Conservation (phyloP, 345 rosid genomes). For the Psidium friedrichsthalianum region DNA sequence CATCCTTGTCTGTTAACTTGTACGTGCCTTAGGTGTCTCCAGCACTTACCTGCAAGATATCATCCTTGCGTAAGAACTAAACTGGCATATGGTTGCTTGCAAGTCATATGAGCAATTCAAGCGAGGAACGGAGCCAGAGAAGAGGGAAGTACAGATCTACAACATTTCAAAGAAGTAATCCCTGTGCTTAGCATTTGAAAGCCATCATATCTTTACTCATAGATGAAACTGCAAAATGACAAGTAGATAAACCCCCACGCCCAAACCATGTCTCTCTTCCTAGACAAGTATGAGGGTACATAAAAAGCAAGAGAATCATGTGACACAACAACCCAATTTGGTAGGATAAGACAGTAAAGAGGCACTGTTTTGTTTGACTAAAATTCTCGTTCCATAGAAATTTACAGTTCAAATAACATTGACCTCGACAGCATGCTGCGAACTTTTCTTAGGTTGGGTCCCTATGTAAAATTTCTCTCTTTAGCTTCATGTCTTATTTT, state of each 20-base stretch:
- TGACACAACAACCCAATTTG: not conserved
- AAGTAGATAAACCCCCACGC: not conserved
- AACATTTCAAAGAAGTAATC: not conserved
- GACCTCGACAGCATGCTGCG: not conserved
- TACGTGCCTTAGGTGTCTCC: not conserved
- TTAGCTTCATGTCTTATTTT: not conserved
- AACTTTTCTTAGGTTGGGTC: not conserved
- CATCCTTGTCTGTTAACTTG: not conserved
- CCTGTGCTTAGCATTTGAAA: not conserved
- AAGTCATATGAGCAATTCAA: not conserved
- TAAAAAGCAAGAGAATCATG: not conserved
- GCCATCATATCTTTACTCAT: not conserved
- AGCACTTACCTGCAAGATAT: not conserved
- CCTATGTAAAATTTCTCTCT: not conserved
- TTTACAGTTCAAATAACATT: not conserved
- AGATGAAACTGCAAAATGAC: not conserved
- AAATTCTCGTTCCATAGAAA: not conserved
- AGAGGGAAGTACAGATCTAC: not conserved
- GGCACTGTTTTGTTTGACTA: not conserved
- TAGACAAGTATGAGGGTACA: not conserved
- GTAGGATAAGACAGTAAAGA: not conserved
- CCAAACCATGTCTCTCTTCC: not conserved
- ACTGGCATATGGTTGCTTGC: not conserved
- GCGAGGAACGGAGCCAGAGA: not conserved
- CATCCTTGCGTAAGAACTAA: not conserved